Base-by-base conservation (phyloP, 1,139 yeast genomes). In the Magnusiomyces paraingens region DNA sequence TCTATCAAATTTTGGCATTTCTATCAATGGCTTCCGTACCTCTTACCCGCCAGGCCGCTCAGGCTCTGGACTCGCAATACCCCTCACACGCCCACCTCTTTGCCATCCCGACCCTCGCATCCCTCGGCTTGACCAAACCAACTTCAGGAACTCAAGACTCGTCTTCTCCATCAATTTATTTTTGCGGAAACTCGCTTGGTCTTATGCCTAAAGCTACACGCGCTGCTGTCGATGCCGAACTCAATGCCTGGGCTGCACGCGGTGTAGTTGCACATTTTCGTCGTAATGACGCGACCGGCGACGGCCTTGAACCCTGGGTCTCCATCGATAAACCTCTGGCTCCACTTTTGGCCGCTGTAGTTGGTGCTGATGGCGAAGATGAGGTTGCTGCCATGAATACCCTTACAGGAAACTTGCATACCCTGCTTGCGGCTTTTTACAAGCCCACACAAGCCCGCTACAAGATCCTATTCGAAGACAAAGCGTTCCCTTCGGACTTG, bases 181-280 rank as follows among this genome's bases (percentile, higher is more conserved):
- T 91, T 52, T 88, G 96, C 69, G 98, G 98, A 4, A 90, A 91
- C 70, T 89, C 96, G 8, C 78, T 91, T 8, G 98, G 98, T 0
- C 72, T 91, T 56, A 86, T 89, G 94, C 97, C 98, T 0, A 73
- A 71, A 52, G 64, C 73, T 2, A 83, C 90, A 0, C 73, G 80
- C 32, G 61, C 62, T 1, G 86, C 89, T 20, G 73, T 91, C 14
- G 70, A 70, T 49, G 75, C 73, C 41, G 97, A 91, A 68, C 72
- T 91, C 46, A 79, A 81, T 58, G 95, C 94, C 0, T 91, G 98
- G 98, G 73, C 79, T 35, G 74, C 69, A 42, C 74, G 90, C 49
- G 97, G 84, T 0, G 98, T 91, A 2, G 90, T 86, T 58, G 80
- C 94, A 0, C 98, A 91, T 67, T 88, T 88, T 70, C 77, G 81